Conservation (phyloP, 805 yeast genomes). For the Candida pseudoglaebosa region DNA sequence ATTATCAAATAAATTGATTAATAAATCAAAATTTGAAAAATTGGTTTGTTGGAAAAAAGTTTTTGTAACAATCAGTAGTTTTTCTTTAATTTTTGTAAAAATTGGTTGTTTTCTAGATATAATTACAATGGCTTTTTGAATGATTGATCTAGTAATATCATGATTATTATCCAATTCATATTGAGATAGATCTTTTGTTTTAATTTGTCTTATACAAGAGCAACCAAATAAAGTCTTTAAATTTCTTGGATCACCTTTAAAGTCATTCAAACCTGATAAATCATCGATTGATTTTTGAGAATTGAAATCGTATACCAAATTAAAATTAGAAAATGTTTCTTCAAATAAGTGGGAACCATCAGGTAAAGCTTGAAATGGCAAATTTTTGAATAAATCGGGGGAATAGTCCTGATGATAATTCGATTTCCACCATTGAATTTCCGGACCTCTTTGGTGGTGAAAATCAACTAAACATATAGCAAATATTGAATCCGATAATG, state of each 20-base stretch:
- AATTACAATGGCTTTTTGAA: conserved; percentile 88
- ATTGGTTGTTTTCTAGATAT: conserved; percentile 77
- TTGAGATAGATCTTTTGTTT: conserved; percentile 51
- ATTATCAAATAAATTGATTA: conserved; percentile 68
- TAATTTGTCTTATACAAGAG: conserved; percentile 84
- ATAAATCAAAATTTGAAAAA: conserved; percentile 64
- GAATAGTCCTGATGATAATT: conserved; percentile 36
- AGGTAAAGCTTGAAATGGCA: conserved; percentile 93
- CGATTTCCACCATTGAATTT: conserved; percentile 80
- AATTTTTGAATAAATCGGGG: conserved; percentile 65
- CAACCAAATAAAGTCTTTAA: conserved; percentile 84
- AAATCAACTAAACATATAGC: conserved; percentile 90
- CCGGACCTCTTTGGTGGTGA: conserved; percentile 91
- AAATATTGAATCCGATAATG: conserved; percentile 41
- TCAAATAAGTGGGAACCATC: conserved; percentile 94
- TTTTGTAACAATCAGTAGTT: conserved; percentile 82
- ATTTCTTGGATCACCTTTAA: conserved; percentile 36
- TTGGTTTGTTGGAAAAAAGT: conserved; percentile 80
- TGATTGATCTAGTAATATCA: conserved; percentile 78
- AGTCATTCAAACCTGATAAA: conserved; percentile 29
- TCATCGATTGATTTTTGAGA: conserved; percentile 43
- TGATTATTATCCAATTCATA: conserved; percentile 44
- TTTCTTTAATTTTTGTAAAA: conserved; percentile 83
- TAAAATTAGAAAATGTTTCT: conserved; percentile 90
- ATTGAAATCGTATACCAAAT: conserved; percentile 65